A percentile compares a stretch with the other conserved stretches of the same genome.
These are phyloP conservation scores for Pelargonium australe DNA, from an alignment of 441 rosid species.

Conservation along the genomic window DNA sequence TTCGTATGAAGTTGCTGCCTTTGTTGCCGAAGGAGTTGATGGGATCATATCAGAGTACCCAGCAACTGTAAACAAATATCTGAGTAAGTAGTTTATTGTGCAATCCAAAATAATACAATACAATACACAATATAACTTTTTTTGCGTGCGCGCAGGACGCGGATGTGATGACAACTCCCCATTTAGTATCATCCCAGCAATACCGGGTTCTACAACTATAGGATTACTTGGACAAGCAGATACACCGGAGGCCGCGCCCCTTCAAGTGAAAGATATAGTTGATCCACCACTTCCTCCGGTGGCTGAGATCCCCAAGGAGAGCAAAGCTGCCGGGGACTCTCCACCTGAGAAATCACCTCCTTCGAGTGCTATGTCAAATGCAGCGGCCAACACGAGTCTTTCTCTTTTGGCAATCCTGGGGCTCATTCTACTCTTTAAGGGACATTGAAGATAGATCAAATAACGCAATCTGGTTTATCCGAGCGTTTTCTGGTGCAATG, in stretches of 20 bases:
- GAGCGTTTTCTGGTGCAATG: not conserved
- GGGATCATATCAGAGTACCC: constrained; percentile 67
- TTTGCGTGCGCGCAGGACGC: constrained; percentile 39
- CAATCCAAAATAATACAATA: not conserved
- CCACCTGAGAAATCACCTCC: constrained; percentile 13
- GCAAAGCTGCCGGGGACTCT: constrained; percentile 10
- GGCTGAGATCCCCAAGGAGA: constrained; percentile 11
- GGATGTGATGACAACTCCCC: constrained; percentile 34
- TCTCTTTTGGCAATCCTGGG: constrained; percentile 24
- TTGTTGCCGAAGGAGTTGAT: constrained; percentile 44
- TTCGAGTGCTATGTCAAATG: constrained; percentile 18
- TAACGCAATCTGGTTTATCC: not conserved
- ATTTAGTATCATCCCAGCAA: constrained; percentile 42
- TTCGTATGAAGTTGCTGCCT: constrained; percentile 56
- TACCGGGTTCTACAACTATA: constrained; percentile 34
- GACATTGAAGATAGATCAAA: constrained; percentile 5
- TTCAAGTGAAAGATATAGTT: constrained; percentile 31
- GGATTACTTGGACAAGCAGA: not conserved
- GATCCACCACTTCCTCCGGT: constrained; percentile 55
- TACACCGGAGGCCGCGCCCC: constrained; percentile 44
- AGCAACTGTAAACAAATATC: constrained; percentile 44
- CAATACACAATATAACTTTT: not conserved
- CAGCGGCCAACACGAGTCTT: constrained; percentile 22
- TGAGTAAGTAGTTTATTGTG: constrained; percentile 37
- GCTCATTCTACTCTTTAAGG: constrained; percentile 17